phyloP scores from a whole-genome alignment of 345 rosid species.

The Salix udensis region DNA sequence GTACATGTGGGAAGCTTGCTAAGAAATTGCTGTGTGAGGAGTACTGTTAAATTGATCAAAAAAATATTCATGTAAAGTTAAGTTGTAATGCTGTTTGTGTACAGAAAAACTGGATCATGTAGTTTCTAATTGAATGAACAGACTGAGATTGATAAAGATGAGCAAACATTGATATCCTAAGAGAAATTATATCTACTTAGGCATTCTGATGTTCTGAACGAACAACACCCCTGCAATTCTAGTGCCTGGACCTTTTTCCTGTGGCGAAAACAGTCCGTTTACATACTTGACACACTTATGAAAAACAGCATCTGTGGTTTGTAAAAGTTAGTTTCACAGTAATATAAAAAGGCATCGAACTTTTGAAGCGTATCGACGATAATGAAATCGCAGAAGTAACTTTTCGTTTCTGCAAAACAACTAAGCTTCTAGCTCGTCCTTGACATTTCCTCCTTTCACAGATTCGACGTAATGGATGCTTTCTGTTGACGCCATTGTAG shows the following conservation, averaged over 20 bases:
- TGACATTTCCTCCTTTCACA: constrained; percentile 4
- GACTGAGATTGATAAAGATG: neutral
- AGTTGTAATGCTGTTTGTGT: neutral
- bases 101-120: neutral
- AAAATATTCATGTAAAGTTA: neutral
- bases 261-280: neutral
- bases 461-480: neutral
- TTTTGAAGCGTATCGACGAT: neutral
- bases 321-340: neutral
- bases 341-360: neutral
- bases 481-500: neutral
- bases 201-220: too few species aligned
- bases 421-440: constrained; percentile 6
- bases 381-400: neutral
- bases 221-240: neutral
- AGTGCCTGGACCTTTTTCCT: neutral
- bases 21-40: neutral
- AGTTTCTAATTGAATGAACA: neutral
- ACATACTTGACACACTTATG: neutral
- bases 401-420: neutral
- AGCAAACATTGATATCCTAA: neutral
- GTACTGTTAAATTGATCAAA: too few species aligned
- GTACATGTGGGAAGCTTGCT: neutral
- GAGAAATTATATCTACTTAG: neutral
- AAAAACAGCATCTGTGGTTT: neutral